These are phyloP conservation scores for Arabis alpina DNA, from an alignment of 345 rosid genomes.

Conservation along the genomic window DNA sequence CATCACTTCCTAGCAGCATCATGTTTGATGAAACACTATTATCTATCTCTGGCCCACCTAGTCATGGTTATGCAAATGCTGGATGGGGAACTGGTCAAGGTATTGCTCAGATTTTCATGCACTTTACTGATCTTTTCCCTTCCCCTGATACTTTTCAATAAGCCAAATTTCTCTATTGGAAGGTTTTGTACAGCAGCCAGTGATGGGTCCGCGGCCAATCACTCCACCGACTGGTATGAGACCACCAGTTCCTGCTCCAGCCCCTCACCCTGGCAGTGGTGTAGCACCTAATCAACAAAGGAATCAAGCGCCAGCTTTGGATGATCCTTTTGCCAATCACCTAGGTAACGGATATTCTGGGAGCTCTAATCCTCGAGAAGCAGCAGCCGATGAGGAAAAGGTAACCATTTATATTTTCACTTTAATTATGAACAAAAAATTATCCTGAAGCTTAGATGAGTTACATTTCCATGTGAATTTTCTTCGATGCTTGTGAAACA, in stretches of 20 bases:
- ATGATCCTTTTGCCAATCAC: conserved; percentile 66
- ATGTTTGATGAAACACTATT: conserved; percentile 85
- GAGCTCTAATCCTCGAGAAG: conserved; percentile 52
- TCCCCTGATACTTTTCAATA: conserved; percentile 29
- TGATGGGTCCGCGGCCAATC: conserved; percentile 57
- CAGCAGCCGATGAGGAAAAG: conserved; percentile 60
- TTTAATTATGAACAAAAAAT: not conserved
- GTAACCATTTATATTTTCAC: conserved; percentile 42
- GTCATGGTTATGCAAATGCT: conserved; percentile 63
- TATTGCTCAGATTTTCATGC: conserved; percentile 46
- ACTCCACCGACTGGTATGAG: conserved; percentile 63
- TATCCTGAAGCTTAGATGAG: conserved; percentile 11
- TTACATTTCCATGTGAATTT: conserved; percentile 21
- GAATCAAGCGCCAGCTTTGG: conserved; percentile 51
- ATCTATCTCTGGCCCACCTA: conserved; percentile 83
- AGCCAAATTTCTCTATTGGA: conserved; percentile 22
- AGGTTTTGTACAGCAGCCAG: conserved; percentile 79
- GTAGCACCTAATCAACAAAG: conserved; percentile 57
- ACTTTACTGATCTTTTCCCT: conserved; percentile 28
- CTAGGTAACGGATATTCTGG: conserved; percentile 48
- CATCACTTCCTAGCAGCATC: conserved; percentile 74
- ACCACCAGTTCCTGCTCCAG: conserved; percentile 63
- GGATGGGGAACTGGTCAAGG: conserved; percentile 82
- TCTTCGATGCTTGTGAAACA: conserved; percentile 31
- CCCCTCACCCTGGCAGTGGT: conserved; percentile 51